phyloP scores from a whole-genome alignment of 1,284 basidiomycete species.

The Moesziomyces aphidis region DNA sequence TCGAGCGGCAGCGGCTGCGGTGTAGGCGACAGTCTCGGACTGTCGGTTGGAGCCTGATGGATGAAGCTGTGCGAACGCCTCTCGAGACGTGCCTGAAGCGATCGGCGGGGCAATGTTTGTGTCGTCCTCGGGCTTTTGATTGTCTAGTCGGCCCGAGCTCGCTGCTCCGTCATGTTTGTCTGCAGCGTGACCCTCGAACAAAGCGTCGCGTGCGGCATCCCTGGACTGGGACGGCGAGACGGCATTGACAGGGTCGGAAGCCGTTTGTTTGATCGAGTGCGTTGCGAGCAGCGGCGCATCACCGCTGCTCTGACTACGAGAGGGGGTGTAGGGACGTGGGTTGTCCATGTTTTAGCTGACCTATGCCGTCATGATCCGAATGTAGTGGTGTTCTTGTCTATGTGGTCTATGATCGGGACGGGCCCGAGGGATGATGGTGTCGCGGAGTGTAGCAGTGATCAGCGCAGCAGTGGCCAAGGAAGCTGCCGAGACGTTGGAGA shows the following conservation, averaged over 20 bases:
- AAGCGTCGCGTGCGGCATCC: no score
- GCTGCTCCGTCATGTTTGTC: no score
- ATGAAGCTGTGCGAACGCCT: constrained; percentile 17
- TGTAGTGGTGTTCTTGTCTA: no score
- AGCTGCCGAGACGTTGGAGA: no score
- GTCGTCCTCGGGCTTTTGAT: neutral
- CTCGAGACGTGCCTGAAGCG: constrained; percentile 7
- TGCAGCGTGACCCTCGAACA: no score
- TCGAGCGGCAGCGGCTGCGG: constrained; percentile 22
- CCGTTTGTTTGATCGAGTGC: constrained; percentile 29
- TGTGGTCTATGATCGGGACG: no score
- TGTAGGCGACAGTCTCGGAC: constrained; percentile 21
- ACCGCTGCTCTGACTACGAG: constrained; percentile 1
- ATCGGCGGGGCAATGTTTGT: constrained; percentile 6
- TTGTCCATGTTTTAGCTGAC: constrained; percentile 8
- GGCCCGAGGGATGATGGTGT: no score
- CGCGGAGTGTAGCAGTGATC: no score
- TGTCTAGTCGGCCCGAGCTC: neutral
- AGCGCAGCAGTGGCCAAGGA: no score
- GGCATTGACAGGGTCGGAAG: constrained; percentile 22
- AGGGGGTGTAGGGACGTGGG: constrained; percentile 1
- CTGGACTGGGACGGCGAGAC: neutral
- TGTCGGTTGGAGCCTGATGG: constrained; percentile 9
- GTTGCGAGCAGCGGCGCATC: constrained; percentile 10
- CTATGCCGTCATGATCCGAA: neutral